A percentile compares a stretch with the other conserved stretches of the same genome.
These are phyloP conservation scores for Ceratocystis papillata DNA, from an alignment of 2,329 filamentous ascomycete genomes.

Conservation along the genomic window DNA sequence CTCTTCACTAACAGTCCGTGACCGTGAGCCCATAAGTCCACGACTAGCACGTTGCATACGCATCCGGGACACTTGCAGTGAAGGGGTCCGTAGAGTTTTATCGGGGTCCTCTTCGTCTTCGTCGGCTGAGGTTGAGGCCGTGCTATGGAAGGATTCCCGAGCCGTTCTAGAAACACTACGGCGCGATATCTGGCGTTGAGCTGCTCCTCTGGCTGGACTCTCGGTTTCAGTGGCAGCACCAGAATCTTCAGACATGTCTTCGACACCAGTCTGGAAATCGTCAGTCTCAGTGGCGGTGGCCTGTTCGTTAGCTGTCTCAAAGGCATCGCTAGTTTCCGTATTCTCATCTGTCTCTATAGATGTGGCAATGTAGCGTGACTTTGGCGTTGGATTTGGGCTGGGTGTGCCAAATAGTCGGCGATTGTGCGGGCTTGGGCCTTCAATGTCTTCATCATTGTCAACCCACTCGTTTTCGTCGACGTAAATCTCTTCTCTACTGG, in stretches of 20 bases:
- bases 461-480: constrained; percentile 82
- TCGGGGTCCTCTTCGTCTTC: constrained; percentile 55
- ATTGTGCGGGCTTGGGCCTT: constrained; percentile 13
- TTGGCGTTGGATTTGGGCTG: constrained; percentile 17
- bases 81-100: constrained; percentile 46
- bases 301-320: constrained; percentile 64
- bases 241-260: constrained; percentile 54
- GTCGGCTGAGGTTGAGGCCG: constrained; percentile 73
- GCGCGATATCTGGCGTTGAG: constrained; percentile 36
- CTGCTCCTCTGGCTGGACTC: constrained; percentile 38
- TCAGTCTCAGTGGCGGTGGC: constrained; percentile 65
- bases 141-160: constrained; percentile 67
- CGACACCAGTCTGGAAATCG: constrained; percentile 86
- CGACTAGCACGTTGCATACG: constrained; percentile 57
- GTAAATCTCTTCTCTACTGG: constrained; percentile 65
- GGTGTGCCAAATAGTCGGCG: constrained; percentile 22
- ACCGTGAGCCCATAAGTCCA: constrained; percentile 47
- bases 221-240: constrained; percentile 85
- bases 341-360: constrained; percentile 33
- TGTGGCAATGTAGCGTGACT: not conserved
- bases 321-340: constrained; percentile 58
- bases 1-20: constrained; percentile 51
- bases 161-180: constrained; percentile 40
- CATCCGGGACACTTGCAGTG: constrained; percentile 53
- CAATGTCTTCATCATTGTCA: constrained; percentile 50